Conservation (phyloP, 352 stramenopile species). For the Pythium angustatum region DNA sequence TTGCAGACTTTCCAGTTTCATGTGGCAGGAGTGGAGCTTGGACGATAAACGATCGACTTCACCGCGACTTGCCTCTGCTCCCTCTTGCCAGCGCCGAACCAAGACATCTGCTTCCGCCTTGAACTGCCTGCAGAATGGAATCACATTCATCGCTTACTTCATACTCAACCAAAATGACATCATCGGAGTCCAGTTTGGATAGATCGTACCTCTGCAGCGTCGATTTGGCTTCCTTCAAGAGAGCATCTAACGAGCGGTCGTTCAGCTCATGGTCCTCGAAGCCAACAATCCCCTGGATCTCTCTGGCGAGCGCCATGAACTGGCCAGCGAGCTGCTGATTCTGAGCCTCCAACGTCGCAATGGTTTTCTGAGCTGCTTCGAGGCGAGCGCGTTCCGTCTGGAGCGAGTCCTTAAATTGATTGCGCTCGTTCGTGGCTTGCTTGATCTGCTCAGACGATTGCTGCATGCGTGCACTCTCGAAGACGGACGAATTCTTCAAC, state of each 20-base stretch:
- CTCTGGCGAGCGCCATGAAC: constrained; percentile 40
- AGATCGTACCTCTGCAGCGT: constrained; percentile 38
- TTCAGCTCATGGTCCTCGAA: constrained; percentile 16
- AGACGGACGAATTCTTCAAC: constrained; percentile 34
- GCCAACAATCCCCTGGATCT: constrained; percentile 40
- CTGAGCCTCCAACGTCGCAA: constrained; percentile 34
- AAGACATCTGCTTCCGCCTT: constrained; percentile 40
- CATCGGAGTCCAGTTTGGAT: too few relatives aligned
- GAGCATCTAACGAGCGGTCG: constrained; percentile 21
- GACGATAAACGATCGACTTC: constrained; percentile 49
- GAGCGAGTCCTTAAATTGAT: constrained; percentile 42
- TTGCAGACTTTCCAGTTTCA: constrained; percentile 51
- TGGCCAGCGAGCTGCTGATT: constrained; percentile 37
- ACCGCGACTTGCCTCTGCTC: constrained; percentile 34
- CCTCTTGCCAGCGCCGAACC: constrained; percentile 48
- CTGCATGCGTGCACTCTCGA: constrained; percentile 33
- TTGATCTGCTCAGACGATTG: constrained; percentile 44
- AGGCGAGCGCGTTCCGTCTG: constrained; percentile 43
- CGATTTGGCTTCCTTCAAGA: constrained; percentile 39
- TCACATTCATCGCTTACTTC: background rate
- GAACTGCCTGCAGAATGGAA: constrained; percentile 36
- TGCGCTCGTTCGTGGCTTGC: constrained; percentile 52
- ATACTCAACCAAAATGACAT: too few relatives aligned
- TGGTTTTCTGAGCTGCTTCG: constrained; percentile 32
- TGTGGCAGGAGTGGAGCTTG: constrained; percentile 47